Evolutionary conservation across 2,329 filamentous ascomycete genomes (phyloP).

Genomic region (Tolypocladium cylindrosporum): DNA sequence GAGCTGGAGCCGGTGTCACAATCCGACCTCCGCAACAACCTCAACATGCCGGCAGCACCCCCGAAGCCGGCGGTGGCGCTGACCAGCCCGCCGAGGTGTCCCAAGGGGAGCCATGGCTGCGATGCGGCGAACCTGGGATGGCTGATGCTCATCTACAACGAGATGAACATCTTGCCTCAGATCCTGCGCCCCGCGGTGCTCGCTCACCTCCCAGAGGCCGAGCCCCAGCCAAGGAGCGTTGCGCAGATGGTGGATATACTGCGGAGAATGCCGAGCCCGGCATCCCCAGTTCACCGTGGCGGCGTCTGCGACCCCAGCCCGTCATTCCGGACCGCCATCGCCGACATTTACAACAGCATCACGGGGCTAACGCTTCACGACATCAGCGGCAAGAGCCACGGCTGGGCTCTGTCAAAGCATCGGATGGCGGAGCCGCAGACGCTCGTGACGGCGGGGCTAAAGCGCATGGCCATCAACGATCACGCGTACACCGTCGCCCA

Average conservation of each 20-base stretch:
- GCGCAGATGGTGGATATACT: constrained; percentile 34
- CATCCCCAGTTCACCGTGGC: constrained; percentile 27
- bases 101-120: constrained; percentile 37
- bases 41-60: constrained; percentile 8
- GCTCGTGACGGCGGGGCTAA: constrained; percentile 15
- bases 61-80: constrained; percentile 12
- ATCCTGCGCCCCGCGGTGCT: constrained; percentile 23
- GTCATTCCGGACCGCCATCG: constrained; percentile 34
- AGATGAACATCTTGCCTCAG: constrained; percentile 32
- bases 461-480: constrained; percentile 22
- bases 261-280: constrained; percentile 32
- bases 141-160: constrained; percentile 40
- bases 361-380: constrained; percentile 37
- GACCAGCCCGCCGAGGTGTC: constrained; percentile 34
- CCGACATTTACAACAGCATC: constrained; percentile 41
- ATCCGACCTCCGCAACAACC: constrained; percentile 10
- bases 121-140: constrained; percentile 44
- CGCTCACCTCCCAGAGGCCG: constrained; percentile 11
- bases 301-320: constrained; percentile 40
- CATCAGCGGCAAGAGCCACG: constrained; percentile 35
- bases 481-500: constrained; percentile 19
- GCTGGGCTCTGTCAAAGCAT: constrained; percentile 38
- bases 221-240: constrained; percentile 27
- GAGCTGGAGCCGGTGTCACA: constrained; percentile 10
- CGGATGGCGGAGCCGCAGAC: constrained; percentile 23